Evolutionary conservation across 805 yeast species (phyloP), one percentile per base, ranked within the genome.

Genomic region (Yamadazyma endophytica): DNA sequence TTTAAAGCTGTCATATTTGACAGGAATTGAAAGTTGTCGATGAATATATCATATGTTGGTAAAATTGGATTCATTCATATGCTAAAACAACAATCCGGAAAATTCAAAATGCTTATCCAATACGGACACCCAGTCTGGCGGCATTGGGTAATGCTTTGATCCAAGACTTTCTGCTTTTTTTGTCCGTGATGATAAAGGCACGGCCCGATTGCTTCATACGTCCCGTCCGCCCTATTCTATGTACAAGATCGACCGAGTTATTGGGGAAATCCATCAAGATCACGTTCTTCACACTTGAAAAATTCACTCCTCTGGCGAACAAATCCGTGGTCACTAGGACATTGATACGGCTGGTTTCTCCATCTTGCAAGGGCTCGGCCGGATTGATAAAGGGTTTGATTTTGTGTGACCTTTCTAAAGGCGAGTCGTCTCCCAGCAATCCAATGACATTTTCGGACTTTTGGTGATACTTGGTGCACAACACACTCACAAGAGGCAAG

Each of bases 191-290:
- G 48, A 92, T 64, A 40, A 87, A 81, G 2, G 86, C 96, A 39
- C 96, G 71, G 9, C 98, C 98, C 21, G 82, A 70, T 49, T 82
- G 87, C 26, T 82, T 84, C 83, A 89, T 80, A 53, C 98, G 65
- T 3, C 96, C 97, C 0, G 97, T 90, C 59, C 98, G 75, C 1
- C 98, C 98, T 1, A 86, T 82, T 39, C 98, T 68, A 54, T 90
- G 97, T 13, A 90, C 77, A 37, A 90, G 64, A 56, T 90, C 97
- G 13, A 86, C 79, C 0, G 96, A 75, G 11, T 82, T 79, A 32
- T 73, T 72, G 5, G 98, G 98, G 26, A 88, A 75, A 50, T 90
- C 97, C 62, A 80, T 82, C 30, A 92, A 60, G 17, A 90, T 68
- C 9, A 90, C 85, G 46, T 88, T 88, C 43, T 88, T 72, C 18